phyloP scores from a whole-genome alignment of 139 green algal genomes.

The Marvania coccoides region DNA sequence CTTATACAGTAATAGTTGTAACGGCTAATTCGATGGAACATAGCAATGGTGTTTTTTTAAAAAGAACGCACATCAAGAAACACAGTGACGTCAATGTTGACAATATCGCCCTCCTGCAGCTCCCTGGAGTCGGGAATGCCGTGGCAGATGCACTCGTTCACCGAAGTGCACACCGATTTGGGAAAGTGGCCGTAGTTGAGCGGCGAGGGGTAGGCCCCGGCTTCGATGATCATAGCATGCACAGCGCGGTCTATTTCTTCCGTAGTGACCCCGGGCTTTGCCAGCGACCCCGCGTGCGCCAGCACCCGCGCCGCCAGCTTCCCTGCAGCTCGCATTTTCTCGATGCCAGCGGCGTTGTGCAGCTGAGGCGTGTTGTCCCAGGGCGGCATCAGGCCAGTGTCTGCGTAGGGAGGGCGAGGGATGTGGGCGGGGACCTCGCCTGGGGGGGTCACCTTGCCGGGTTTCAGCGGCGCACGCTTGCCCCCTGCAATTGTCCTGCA shows the following conservation, averaged over 20 bases:
- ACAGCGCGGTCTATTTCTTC: slow-evolving; percentile 90
- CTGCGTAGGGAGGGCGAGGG: slow-evolving; percentile 62
- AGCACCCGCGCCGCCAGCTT: slow-evolving; percentile 81
- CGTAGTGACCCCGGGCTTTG: slow-evolving; percentile 80
- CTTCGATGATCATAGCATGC: slow-evolving; percentile 75
- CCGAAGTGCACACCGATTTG: slow-evolving; percentile 94
- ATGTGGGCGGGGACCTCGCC: slow-evolving; percentile 65
- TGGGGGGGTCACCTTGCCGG: slow-evolving; percentile 32
- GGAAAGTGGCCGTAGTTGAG: slow-evolving; percentile 92
- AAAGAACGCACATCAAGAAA: slow-evolving; percentile 82
- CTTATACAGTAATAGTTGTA: not conserved
- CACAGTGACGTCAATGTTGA: slow-evolving; percentile 98
- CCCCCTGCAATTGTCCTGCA: no score
- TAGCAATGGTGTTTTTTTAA: not conserved
- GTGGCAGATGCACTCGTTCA: slow-evolving; percentile 99
- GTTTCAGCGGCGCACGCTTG: slow-evolving; percentile 27
- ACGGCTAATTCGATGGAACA: not conserved
- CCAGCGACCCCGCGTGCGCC: slow-evolving; percentile 62
- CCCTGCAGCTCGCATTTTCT: slow-evolving; percentile 76
- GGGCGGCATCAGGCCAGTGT: slow-evolving; percentile 48
- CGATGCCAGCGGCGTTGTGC: slow-evolving; percentile 50
- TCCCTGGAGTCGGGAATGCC: slow-evolving; percentile 68
- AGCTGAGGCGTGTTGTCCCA: slow-evolving; percentile 48
- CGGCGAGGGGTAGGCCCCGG: slow-evolving; percentile 90
- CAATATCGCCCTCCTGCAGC: slow-evolving; percentile 81